These are phyloP conservation scores for Azolla pinnata DNA, from an alignment of 75 land plant species.

Conservation along the genomic window DNA sequence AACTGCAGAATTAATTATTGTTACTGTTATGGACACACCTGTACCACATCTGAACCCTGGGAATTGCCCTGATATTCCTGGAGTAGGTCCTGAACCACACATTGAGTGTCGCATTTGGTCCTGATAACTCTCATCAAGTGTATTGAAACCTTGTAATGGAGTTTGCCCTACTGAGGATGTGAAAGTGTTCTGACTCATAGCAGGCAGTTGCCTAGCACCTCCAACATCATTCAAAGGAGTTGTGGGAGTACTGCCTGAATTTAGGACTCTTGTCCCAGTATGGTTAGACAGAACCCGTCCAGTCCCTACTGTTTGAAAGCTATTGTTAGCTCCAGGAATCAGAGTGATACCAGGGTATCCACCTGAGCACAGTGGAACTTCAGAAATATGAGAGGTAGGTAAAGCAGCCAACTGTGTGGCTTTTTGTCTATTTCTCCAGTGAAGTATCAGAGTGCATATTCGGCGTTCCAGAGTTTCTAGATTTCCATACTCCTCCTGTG, in stretches of 20 bases:
- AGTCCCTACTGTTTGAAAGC: background rate
- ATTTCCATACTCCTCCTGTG: constrained; percentile 68
- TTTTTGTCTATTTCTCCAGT: background rate
- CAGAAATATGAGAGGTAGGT: background rate
- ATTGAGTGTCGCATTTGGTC: background rate
- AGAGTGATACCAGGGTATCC: too few species aligned
- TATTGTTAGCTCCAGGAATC: background rate
- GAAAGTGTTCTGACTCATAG: background rate
- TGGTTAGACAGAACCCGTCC: background rate
- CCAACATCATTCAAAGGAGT: background rate
- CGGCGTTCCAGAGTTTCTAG: constrained; percentile 54
- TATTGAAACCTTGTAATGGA: background rate
- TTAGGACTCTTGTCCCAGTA: background rate
- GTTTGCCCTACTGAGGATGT: background rate
- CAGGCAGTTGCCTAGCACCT: background rate
- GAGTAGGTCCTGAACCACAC: background rate
- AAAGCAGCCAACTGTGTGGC: background rate
- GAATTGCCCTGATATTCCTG: background rate
- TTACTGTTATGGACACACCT: background rate
- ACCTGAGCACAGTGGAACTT: too few species aligned
- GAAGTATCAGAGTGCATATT: constrained; percentile 28
- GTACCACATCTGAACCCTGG: background rate
- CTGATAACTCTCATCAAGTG: background rate
- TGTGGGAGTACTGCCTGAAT: background rate
- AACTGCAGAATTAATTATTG: background rate